These are phyloP conservation scores for Rhodotorula taiwanensis DNA, from an alignment of 768 basidiomycete genomes.

Conservation along the genomic window DNA sequence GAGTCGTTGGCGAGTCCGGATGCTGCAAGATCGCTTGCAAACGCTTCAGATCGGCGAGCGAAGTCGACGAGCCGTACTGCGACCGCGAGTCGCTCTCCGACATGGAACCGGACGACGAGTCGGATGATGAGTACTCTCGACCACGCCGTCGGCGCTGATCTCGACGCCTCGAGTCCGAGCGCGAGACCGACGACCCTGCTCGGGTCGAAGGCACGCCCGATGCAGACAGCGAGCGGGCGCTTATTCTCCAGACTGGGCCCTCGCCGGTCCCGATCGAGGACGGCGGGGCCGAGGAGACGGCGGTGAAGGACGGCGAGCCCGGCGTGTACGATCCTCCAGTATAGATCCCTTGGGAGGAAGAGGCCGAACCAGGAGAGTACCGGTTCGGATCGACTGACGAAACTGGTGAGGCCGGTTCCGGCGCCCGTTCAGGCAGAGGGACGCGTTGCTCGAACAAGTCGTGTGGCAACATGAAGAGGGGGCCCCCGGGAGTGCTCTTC, in stretches of 20 bases:
- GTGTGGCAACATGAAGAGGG: conserved; percentile 22
- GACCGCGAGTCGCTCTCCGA: too few species aligned
- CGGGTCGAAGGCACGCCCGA: conserved; percentile 5
- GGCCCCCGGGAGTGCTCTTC: neutral
- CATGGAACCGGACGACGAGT: neutral
- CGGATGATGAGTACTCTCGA: neutral
- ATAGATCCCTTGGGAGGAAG: neutral
- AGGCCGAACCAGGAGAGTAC: neutral
- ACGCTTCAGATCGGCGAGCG: conserved; percentile 6
- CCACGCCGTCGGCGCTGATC: too few species aligned
- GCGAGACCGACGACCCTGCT: neutral
- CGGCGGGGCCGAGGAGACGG: conserved; percentile 7
- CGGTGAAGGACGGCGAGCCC: neutral
- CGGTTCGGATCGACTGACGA: neutral
- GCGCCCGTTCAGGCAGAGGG: neutral
- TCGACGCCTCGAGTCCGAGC: conserved; percentile 1
- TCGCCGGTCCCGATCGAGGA: neutral
- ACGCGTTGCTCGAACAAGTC: conserved; percentile 19
- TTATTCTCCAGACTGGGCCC: too few species aligned
- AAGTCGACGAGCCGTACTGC: neutral
- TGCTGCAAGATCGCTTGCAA: conserved; percentile 10
- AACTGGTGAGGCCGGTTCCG: neutral
- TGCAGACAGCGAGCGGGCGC: conserved; percentile 2
- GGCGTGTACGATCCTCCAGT: neutral
- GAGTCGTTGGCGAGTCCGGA: neutral